A percentile compares a stretch with the other conserved stretches of the same genome.
Conservation (phyloP, 1,284 basidiomycete species). For the Ustilago lituana region DNA sequence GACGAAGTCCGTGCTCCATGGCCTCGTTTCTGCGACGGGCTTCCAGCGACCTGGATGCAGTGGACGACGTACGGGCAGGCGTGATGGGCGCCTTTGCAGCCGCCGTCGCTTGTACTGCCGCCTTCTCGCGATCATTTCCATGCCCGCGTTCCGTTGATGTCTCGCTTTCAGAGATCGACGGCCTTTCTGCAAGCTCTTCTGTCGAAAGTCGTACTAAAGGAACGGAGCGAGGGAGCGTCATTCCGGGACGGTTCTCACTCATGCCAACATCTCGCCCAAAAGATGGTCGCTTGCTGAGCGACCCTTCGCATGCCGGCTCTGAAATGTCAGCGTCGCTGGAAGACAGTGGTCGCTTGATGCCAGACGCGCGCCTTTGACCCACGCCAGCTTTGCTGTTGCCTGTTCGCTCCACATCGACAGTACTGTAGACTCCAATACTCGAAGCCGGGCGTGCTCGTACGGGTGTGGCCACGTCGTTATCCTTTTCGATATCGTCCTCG, state of each 20-base stretch:
- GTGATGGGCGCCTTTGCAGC: slow-evolving; percentile 7
- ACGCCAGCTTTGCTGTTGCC: not conserved
- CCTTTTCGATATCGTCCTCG: slow-evolving; percentile 1
- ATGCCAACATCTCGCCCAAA: slow-evolving; percentile 9
- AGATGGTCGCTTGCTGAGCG: slow-evolving; percentile 28
- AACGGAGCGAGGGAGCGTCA: slow-evolving; percentile 8
- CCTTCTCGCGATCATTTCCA: not conserved
- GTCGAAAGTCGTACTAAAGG: slow-evolving; percentile 12
- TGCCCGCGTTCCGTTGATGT: slow-evolving; percentile 35
- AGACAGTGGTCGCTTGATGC: slow-evolving; percentile 25
- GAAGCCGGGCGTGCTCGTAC: slow-evolving; percentile 17
- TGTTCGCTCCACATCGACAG: not conserved
- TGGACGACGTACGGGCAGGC: slow-evolving; percentile 35
- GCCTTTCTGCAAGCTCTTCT: slow-evolving; percentile 13
- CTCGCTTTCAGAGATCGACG: slow-evolving; percentile 36
- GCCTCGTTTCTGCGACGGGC: slow-evolving; percentile 32
- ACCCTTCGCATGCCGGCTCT: slow-evolving; percentile 6
- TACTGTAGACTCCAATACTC: slow-evolving; percentile 15
- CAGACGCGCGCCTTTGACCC: slow-evolving; percentile 19
- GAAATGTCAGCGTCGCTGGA: slow-evolving; percentile 6
- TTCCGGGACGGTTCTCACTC: not conserved
- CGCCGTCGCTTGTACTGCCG: not conserved
- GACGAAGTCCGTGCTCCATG: slow-evolving; percentile 30
- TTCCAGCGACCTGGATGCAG: slow-evolving; percentile 32
- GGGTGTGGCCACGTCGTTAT: slow-evolving; percentile 4